phyloP scores from a whole-genome alignment of 176 grass and related monocot species.

The Paspalum vaginatum region DNA sequence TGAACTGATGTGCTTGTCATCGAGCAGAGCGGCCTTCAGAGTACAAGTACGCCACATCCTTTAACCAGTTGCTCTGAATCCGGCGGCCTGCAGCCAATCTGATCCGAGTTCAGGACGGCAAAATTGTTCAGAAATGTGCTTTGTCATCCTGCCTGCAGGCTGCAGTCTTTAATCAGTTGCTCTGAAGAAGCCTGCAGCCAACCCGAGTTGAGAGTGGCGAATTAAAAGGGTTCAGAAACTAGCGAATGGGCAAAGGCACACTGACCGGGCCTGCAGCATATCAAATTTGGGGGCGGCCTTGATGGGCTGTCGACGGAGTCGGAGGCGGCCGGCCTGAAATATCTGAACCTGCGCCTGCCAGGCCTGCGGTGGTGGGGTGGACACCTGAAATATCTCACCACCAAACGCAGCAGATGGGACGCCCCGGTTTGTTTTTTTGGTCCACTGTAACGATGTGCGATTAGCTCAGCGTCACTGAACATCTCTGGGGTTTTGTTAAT shows the following conservation, averaged over 20 bases:
- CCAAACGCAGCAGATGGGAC: neutral
- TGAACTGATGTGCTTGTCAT: neutral
- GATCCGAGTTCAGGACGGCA: neutral
- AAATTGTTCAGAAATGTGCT: constrained; percentile 6
- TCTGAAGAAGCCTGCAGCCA: constrained; percentile 24
- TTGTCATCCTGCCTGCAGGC: no score
- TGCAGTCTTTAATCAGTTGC: neutral
- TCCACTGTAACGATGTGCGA: constrained; percentile 4
- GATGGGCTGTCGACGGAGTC: no score
- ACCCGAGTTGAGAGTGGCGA: neutral
- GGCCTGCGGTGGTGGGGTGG: neutral
- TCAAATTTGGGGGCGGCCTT: no score
- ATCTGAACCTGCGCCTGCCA: neutral
- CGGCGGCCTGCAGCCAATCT: constrained; percentile 1
- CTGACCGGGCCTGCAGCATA: no score
- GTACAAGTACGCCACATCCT: neutral
- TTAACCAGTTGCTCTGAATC: constrained; percentile 27
- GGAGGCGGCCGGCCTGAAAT: no score
- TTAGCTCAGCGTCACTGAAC: neutral
- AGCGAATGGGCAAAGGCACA: no score
- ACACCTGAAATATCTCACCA: constrained; percentile 38
- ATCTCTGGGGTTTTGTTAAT: constrained; percentile 19
- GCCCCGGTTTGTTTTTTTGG: neutral
- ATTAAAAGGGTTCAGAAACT: neutral
- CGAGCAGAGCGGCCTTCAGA: neutral